Base-by-base conservation (phyloP, 768 basidiomycete genomes). In the Phylloporus sp. region DNA sequence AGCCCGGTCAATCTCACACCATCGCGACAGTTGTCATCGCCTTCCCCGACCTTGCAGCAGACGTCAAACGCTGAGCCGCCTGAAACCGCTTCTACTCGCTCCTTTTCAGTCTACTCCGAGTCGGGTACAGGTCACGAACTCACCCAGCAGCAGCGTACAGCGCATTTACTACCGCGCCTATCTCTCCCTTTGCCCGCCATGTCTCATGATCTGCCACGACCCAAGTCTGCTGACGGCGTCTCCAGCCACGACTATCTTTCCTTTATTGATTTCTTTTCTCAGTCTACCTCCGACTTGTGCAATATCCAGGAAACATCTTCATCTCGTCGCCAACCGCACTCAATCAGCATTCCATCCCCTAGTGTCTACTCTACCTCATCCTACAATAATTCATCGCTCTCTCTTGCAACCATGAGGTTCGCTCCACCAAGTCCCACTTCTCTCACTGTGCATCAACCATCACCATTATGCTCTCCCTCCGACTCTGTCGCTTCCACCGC, bases 201-300 rank as follows among this genome's bases (percentile, higher is more conserved):
- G 67, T 35, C 62, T 11, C 56, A 58, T 49, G 47, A 29, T 32
- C 22, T 56, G 4, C 28, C 56, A 49, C 59, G 58, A 51, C 50
- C 45, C 22, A 51, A 54, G 45, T 58, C 57, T 23, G 40, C 72
- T n/a, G 52, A 56, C 42, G 43, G 44, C 18, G 36, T 48, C 31
- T 22, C 57, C 23, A 70, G 41, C 72, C 69, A 70, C 65, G 70
- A 73, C 55, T 67, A 62, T 54, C 65, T 69, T 50, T 80, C 79
- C 28, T 78, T 79, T 58, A 77, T 80, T 40, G 76, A 80, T 65
- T 63, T 80, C 42, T 65, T 63, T 44, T 73, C 78, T 16, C 47
- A 61, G 55, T 60, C 63, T 55, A 53, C 27, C 16, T 26, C 52
- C 13, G 64, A 64, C 45, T 16, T 42, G 31, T 50, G n/a, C 38